Percentiles rank a stretch among this genome's conserved stretches.
Evolutionary conservation across 1,284 basidiomycete species (phyloP).

Genomic region (Pseudozyma hubeiensis): DNA sequence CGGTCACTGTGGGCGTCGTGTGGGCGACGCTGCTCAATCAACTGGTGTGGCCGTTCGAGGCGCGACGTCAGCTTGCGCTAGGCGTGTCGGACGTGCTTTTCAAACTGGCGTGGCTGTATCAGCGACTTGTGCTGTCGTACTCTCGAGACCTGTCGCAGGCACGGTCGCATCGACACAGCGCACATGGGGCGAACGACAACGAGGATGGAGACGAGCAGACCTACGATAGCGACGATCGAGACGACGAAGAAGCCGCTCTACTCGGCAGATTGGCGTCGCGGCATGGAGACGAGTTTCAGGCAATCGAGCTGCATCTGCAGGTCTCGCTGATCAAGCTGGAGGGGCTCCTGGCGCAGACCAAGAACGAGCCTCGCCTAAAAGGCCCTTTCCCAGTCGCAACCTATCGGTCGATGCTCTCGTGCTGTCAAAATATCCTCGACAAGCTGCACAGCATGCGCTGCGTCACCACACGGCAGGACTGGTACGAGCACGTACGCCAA

Average conservation of each 20-base stretch:
- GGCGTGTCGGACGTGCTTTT: conserved; percentile 78
- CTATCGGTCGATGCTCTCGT: conserved; percentile 85
- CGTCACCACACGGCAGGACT: conserved; percentile 91
- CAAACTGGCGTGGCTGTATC: conserved; percentile 64
- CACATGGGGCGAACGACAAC: background rate
- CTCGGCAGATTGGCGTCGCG: conserved; percentile 28
- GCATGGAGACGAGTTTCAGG: conserved; percentile 55
- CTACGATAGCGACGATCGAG: conserved; percentile 1
- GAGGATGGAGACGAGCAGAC: conserved; percentile 14
- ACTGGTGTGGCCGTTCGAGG: conserved; percentile 95
- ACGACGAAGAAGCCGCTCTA: conserved; percentile 51
- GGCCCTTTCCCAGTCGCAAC: conserved; percentile 72
- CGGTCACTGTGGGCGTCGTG: conserved; percentile 87
- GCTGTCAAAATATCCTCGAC: conserved; percentile 81
- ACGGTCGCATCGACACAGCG: background rate
- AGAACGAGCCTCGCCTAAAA: conserved; percentile 92
- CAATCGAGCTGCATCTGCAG: conserved; percentile 92
- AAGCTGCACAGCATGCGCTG: conserved; percentile 91
- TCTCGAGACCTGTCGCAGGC: conserved; percentile 40
- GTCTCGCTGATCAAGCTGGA: conserved; percentile 80
- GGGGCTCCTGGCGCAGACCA: conserved; percentile 81
- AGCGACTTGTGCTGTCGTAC: conserved; percentile 60
- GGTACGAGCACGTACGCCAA: conserved; percentile 80
- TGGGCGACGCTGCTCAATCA: conserved; percentile 89
- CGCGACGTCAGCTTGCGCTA: conserved; percentile 83